Percentiles rank a stretch among this genome's conserved stretches.
These are phyloP conservation scores for Rubus idaeus DNA, from an alignment of 306 rosid species.

Conservation along the genomic window DNA sequence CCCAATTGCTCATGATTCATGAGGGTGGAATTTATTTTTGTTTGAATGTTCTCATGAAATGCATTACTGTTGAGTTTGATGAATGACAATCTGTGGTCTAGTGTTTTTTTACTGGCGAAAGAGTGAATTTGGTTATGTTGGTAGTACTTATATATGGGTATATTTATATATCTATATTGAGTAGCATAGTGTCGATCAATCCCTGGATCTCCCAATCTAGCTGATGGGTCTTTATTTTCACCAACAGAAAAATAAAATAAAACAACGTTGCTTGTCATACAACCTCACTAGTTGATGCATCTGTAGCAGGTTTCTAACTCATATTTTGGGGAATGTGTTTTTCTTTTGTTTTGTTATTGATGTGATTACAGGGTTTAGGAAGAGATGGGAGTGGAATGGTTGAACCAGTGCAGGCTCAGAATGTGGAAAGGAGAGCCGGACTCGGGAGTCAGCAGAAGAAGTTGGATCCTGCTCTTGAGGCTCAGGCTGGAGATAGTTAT, in stretches of 20 bases:
- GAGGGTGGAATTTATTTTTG: background rate
- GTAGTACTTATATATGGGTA: no score
- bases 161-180: background rate
- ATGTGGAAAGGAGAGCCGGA: conserved; percentile 81
- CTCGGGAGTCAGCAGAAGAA: conserved; percentile 95
- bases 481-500: conserved; percentile 92
- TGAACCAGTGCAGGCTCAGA: conserved; percentile 92
- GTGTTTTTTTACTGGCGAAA: background rate
- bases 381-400: conserved; percentile 95
- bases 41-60: background rate
- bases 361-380: conserved; percentile 79
- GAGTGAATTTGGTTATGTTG: no score
- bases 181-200: background rate
- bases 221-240: background rate
- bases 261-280: background rate
- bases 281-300: background rate
- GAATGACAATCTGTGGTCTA: background rate
- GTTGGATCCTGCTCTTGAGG: conserved; percentile 80
- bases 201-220: background rate
- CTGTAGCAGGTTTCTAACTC: conserved; percentile 34
- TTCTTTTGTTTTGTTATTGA: conserved; percentile 33
- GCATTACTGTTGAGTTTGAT: background rate
- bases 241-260: background rate
- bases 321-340: conserved; percentile 30
- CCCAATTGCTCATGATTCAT: background rate